These are phyloP conservation scores for Chenopodium berlandieri DNA, from an alignment of 148 eudicot genomes.

Conservation along the genomic window DNA sequence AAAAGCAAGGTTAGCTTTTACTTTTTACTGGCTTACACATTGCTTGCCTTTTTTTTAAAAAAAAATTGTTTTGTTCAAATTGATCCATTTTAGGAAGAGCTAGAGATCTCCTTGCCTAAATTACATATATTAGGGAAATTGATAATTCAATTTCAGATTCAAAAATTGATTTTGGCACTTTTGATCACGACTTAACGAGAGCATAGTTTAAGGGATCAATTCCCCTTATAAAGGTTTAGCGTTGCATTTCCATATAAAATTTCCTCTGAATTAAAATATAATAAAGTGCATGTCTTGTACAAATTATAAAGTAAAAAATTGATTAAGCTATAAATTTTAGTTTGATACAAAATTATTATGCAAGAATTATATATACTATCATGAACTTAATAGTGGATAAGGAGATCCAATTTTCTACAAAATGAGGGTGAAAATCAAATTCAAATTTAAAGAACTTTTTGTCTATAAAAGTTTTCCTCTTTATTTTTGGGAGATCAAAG, in stretches of 20 bases:
- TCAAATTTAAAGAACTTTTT: background rate
- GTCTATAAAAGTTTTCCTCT: background rate
- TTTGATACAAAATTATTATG: background rate
- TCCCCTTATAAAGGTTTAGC: no score
- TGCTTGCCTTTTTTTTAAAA: background rate
- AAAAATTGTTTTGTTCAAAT: background rate
- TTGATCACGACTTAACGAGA: no score
- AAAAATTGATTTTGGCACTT: no score
- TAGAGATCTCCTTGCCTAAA: background rate
- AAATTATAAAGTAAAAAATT: background rate
- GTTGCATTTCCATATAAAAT: no score
- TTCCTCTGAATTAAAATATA: no score
- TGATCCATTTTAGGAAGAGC: background rate
- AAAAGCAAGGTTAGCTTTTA: background rate
- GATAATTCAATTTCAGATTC: no score
- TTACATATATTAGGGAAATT: background rate
- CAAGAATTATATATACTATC: background rate
- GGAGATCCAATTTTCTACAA: background rate
- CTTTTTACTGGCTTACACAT: slow-evolving; percentile 13
- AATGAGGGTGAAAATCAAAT: background rate
- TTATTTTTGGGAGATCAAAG: background rate
- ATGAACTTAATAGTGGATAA: background rate
- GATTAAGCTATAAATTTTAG: no score
- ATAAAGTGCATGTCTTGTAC: no score
- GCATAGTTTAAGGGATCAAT: no score